Base-by-base conservation (phyloP, 257 asterid species). In the Solanum rostratum region DNA sequence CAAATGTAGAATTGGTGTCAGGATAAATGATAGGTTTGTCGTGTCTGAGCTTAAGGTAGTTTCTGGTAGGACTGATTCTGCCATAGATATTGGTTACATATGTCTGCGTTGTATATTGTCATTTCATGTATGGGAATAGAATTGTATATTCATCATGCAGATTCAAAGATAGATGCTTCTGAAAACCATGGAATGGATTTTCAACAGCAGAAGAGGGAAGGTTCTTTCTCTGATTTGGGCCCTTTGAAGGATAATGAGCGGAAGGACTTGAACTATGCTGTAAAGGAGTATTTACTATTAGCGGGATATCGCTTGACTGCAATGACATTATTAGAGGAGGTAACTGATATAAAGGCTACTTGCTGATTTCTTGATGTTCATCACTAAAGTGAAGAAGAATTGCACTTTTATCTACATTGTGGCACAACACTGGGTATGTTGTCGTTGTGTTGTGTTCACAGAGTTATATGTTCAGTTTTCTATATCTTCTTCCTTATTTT, bases 251-350 rank as follows among this genome's bases (percentile, higher is more conserved):
- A 92, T 59, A 91, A 83, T 59, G 99, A 97, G 87, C 91, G 99
- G 45, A 86, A 89, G 81, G 98, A 97, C 91, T 90, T 97, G 76
- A 95, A 97, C 90, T 94, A 93, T 88, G 99, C 99, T 68, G 98
- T 97, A 85, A 97, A 95, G 92, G 99, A 97, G 88, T 97, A 97
- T 90, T 87, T 97, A 86, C 85, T 91, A 71, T 89, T 94, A 84
- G 99, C 98, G 20, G 99, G 99, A 74, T 97, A 97, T 82, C 98
- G 99, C 76, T 91, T 97, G 88, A 94, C 98, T 73, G 97, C 98
- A 69, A 97, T 97, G 99, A 97, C 99, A 88, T 97, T 97, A 90
- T 92, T 92, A 76, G 99, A 97, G 89, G 99, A 97, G 99, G 99
- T 97, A 90, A 66, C 70, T 63, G 57, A 49, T 63, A 52, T 53